Conservation (phyloP, 257 asterid genomes). For the Ehretia macrophylla region DNA sequence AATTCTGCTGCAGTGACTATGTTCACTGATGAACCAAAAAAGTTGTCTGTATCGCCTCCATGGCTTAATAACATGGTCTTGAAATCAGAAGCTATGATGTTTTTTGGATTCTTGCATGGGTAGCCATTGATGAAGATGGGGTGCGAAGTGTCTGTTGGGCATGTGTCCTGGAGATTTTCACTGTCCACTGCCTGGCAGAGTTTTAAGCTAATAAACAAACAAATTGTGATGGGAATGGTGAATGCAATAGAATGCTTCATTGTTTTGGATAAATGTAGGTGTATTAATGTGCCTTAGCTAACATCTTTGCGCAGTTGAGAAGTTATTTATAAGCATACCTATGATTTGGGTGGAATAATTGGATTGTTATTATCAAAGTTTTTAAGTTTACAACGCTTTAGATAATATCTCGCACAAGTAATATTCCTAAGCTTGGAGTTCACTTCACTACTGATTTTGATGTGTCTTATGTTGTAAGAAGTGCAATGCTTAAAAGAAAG, state of each 20-base stretch:
- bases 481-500: constrained; percentile 33
- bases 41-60: constrained; percentile 45
- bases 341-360: no score
- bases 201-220: constrained; percentile 4
- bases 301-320: no score
- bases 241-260: constrained; percentile 12
- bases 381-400: no score
- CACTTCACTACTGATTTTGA: constrained; percentile 41
- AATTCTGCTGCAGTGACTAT: constrained; percentile 54
- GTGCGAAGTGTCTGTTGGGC: constrained; percentile 40
- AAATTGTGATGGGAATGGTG: constrained; percentile 23
- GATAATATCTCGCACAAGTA: constrained; percentile 38
- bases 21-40: constrained; percentile 36
- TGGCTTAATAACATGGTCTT: constrained; percentile 39
- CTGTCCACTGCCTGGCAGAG: constrained; percentile 28
- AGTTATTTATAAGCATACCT: no score
- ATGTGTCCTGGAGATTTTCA: constrained; percentile 51
- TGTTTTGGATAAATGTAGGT: neutral
- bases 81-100: constrained; percentile 51
- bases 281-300: no score
- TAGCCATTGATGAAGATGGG: constrained; percentile 52
- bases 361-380: no score
- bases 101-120: constrained; percentile 58
- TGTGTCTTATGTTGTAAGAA: constrained; percentile 43
- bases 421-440: constrained; percentile 53